These are phyloP conservation scores for Rhipidocladum racemiflorum DNA, from an alignment of 176 grass and related monocot species.

Conservation along the genomic window DNA sequence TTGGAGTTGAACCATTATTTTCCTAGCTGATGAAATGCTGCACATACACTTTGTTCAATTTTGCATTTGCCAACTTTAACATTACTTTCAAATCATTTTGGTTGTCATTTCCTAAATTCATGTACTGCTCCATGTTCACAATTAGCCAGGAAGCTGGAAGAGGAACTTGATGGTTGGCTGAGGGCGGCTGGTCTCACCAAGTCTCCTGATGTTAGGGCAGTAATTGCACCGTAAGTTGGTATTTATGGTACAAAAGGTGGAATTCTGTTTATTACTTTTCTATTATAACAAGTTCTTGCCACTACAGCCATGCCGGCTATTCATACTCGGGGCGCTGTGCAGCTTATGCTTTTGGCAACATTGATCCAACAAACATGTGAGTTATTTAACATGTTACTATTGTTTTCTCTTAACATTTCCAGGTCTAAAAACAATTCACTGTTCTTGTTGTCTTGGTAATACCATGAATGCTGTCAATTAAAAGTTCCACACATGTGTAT, in stretches of 20 bases:
- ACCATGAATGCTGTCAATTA: background rate
- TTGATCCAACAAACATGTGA: constrained; percentile 90
- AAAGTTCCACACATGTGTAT: background rate
- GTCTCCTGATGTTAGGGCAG: constrained; percentile 76
- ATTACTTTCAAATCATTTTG: background rate
- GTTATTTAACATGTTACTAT: constrained; percentile 12
- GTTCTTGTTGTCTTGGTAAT: background rate
- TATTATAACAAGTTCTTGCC: constrained; percentile 2
- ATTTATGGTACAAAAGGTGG: background rate
- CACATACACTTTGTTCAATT: background rate
- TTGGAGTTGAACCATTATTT: background rate
- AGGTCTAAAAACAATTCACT: background rate
- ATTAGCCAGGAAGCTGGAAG: constrained; percentile 78
- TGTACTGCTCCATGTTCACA: constrained; percentile 29
- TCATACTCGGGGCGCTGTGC: constrained; percentile 92
- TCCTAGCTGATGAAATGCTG: background rate
- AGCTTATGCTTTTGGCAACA: constrained; percentile 96
- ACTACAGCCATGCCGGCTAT: constrained; percentile 91
- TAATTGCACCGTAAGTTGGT: constrained; percentile 94
- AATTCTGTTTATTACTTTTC: constrained; percentile 1
- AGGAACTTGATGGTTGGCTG: constrained; percentile 82
- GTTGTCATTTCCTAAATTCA: constrained; percentile 1
- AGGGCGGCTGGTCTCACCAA: constrained; percentile 57
- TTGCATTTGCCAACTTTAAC: background rate
- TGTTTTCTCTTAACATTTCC: background rate